phyloP scores from a whole-genome alignment of 2,329 filamentous ascomycete genomes.

The Fusarium dlaminii region DNA sequence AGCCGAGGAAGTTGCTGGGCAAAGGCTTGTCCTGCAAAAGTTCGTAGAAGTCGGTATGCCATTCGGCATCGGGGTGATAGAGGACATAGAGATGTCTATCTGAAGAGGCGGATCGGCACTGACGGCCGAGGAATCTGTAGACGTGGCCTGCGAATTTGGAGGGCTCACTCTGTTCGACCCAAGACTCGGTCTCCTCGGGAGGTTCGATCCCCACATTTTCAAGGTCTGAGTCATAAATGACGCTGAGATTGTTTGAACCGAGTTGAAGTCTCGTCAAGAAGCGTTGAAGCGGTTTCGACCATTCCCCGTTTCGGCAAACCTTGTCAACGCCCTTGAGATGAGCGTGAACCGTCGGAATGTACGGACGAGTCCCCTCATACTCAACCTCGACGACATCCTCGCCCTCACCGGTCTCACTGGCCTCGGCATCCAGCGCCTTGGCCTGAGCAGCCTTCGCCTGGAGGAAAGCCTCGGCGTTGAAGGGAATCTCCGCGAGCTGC shows the following conservation, averaged over 20 bases:
- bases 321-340: conserved; percentile 22
- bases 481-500: conserved; percentile 25
- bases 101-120: conserved; percentile 20
- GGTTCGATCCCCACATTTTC: conserved; percentile 21
- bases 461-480: conserved; percentile 15
- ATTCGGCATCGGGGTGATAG: conserved; percentile 25
- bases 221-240: conserved; percentile 28
- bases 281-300: conserved; percentile 23
- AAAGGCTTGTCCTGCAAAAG: conserved; percentile 25
- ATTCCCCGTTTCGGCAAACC: conserved; percentile 21
- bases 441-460: conserved; percentile 18
- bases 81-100: conserved; percentile 28
- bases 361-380: background rate
- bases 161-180: conserved; percentile 16
- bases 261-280: conserved; percentile 25
- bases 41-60: conserved; percentile 27
- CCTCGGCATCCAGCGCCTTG: conserved; percentile 10
- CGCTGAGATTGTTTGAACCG: conserved; percentile 7
- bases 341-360: conserved; percentile 20
- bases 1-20: conserved; percentile 25
- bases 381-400: conserved; percentile 11
- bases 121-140: conserved; percentile 21
- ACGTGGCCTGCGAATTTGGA: conserved; percentile 19
- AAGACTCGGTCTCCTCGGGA: conserved; percentile 24
- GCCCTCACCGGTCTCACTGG: conserved; percentile 11